Percentiles rank a stretch among this genome's conserved stretches.
phyloP scores from a whole-genome alignment of 495 filamentous ascomycete genomes.

The Hypomontagnella submonticulosa region DNA sequence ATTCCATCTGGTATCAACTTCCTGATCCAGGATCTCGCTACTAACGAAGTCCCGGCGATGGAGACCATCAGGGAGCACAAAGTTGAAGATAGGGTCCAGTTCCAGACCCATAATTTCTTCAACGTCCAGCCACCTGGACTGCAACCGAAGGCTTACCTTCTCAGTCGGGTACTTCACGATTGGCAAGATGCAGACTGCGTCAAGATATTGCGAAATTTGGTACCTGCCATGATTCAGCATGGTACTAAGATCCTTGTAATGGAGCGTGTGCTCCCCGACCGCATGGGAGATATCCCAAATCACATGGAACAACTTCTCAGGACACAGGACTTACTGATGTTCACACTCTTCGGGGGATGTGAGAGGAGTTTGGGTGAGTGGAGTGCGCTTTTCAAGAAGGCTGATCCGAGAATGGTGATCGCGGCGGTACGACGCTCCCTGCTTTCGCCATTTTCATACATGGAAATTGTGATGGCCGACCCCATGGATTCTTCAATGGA shows the following conservation, averaged over 20 bases:
- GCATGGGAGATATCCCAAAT: conserved; percentile 11
- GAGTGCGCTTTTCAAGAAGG: conserved; percentile 1
- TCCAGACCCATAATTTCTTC: conserved; percentile 19
- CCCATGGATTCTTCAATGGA: too few relatives aligned
- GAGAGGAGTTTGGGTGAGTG: conserved; percentile 14
- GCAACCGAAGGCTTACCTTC: conserved; percentile 15
- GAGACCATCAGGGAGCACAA: conserved; percentile 5
- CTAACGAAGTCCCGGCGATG: conserved; percentile 1
- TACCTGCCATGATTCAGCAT: conserved; percentile 7
- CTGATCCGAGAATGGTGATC: conserved; percentile 11
- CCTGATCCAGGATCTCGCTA: conserved; percentile 13
- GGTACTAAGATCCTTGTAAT: conserved; percentile 15
- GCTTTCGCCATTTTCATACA: conserved; percentile 11
- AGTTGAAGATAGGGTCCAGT: conserved; percentile 1
- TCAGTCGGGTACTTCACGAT: conserved; percentile 15
- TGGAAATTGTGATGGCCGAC: background rate
- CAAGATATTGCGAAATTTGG: conserved; percentile 7
- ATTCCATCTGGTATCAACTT: conserved; percentile 11
- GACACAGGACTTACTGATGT: conserved; percentile 19
- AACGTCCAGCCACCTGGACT: background rate
- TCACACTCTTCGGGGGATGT: conserved; percentile 16
- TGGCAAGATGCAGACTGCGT: conserved; percentile 18
- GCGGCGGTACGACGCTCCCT: background rate
- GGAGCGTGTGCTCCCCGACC: conserved; percentile 17
- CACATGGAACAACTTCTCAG: conserved; percentile 19